phyloP scores from a whole-genome alignment of 2,329 filamentous ascomycete genomes.

The Nectriaceae sp. region DNA sequence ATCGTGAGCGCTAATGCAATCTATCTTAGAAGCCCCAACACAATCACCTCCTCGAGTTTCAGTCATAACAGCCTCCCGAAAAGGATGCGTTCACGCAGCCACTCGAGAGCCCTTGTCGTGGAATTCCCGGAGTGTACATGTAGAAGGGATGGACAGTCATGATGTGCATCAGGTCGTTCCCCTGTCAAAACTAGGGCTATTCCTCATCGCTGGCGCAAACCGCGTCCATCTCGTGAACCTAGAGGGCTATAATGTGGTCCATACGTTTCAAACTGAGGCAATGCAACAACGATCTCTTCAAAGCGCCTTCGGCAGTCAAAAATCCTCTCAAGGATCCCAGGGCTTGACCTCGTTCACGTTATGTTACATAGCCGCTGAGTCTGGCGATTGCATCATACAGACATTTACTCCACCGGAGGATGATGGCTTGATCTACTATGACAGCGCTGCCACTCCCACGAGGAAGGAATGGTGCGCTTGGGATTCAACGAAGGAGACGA shows the following conservation, averaged over 20 bases:
- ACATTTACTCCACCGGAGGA: slow-evolving; percentile 59
- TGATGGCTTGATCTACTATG: slow-evolving; percentile 59
- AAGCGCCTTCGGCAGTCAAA: slow-evolving; percentile 52
- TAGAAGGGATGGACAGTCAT: slow-evolving; percentile 49
- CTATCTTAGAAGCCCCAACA: too few relatives aligned
- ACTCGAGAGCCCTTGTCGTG: slow-evolving; percentile 46
- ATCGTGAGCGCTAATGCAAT: too few relatives aligned
- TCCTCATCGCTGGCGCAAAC: slow-evolving; percentile 59
- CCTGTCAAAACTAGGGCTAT: slow-evolving; percentile 58
- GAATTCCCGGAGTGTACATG: slow-evolving; percentile 48
- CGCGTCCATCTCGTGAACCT: slow-evolving; percentile 60
- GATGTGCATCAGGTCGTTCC: slow-evolving; percentile 56
- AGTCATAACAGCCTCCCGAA: slow-evolving; percentile 50
- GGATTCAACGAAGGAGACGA: slow-evolving; percentile 52
- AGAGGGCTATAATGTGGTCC: slow-evolving; percentile 49
- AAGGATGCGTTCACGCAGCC: slow-evolving; percentile 52
- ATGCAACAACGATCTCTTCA: slow-evolving; percentile 62
- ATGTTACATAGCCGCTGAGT: slow-evolving; percentile 61
- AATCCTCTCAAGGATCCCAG: slow-evolving; percentile 49
- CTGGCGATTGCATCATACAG: slow-evolving; percentile 64
- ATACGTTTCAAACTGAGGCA: slow-evolving; percentile 60
- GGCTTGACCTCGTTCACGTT: slow-evolving; percentile 65
- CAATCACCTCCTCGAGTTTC: slow-evolving; percentile 16
- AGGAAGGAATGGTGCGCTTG: slow-evolving; percentile 51
- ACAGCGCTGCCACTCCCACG: slow-evolving; percentile 37